Percentiles rank a stretch among this genome's conserved stretches.
Conservation (phyloP, 176 grass and related monocot species). For the Cymbopogon citratus region DNA sequence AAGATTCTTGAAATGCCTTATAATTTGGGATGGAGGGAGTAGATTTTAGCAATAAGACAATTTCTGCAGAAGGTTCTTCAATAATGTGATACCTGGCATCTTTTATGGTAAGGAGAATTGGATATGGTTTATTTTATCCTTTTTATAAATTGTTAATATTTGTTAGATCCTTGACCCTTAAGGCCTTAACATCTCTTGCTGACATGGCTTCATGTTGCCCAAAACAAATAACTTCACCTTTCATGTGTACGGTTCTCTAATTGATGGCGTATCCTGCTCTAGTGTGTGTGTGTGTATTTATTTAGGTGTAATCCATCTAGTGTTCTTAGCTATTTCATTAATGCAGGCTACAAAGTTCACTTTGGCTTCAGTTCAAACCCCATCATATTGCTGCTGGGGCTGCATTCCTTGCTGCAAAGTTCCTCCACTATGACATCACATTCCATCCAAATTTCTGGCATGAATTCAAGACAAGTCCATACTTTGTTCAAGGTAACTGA, state of each 20-base stretch:
- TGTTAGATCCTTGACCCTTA: not conserved
- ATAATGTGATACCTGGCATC: slow-evolving; percentile 45
- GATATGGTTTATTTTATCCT: slow-evolving; percentile 29
- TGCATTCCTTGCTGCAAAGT: slow-evolving; percentile 71
- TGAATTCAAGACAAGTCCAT: slow-evolving; percentile 73
- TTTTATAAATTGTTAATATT: slow-evolving; percentile 19
- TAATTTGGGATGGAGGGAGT: no score
- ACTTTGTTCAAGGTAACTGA: slow-evolving; percentile 69
- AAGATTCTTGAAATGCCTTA: no score
- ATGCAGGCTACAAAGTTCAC: slow-evolving; percentile 66
- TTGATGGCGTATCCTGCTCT: slow-evolving; percentile 29
- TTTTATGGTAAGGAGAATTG: slow-evolving; percentile 52
- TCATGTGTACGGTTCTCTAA: slow-evolving; percentile 10
- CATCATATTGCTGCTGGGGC: slow-evolving; percentile 88
- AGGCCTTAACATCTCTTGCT: slow-evolving; percentile 21
- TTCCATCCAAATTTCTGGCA: slow-evolving; percentile 59
- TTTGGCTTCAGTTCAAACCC: slow-evolving; percentile 96
- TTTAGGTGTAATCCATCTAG: slow-evolving; percentile 1
- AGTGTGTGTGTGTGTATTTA: not conserved
- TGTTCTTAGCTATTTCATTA: slow-evolving; percentile 24
- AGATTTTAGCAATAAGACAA: slow-evolving; percentile 52
- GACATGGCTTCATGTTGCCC: slow-evolving; percentile 23
- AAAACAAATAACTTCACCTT: slow-evolving; percentile 27
- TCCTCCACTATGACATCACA: slow-evolving; percentile 49
- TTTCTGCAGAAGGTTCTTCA: slow-evolving; percentile 50